A percentile compares a stretch with the other conserved stretches of the same genome.
Conservation (phyloP, 2,329 filamentous ascomycete species). For the Diaporthe australafricana region DNA sequence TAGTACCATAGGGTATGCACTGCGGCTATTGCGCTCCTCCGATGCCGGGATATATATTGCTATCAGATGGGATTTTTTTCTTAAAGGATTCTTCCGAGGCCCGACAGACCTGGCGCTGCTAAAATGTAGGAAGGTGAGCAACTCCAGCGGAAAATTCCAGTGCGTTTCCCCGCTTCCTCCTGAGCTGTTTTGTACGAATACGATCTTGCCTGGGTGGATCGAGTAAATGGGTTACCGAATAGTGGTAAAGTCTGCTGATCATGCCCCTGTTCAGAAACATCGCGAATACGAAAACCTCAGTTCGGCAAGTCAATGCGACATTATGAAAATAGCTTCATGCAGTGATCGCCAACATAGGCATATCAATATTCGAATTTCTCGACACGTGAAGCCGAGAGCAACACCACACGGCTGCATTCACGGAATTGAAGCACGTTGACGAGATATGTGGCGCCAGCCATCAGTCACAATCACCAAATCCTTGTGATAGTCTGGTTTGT, state of each 20-base stretch:
- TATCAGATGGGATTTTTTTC: conserved; percentile 4
- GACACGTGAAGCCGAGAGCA: conserved; percentile 4
- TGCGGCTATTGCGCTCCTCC: not conserved
- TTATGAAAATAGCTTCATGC: not conserved
- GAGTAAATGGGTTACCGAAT: not conserved
- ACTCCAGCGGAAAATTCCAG: too few relatives aligned
- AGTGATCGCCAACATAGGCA: conserved; percentile 3
- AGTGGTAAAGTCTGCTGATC: not conserved
- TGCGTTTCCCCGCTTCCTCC: not conserved
- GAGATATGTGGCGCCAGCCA: not conserved
- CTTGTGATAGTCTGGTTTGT: too few relatives aligned
- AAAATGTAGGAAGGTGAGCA: not conserved
- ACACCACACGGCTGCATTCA: not conserved
- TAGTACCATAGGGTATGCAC: too few relatives aligned
- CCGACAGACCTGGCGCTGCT: not conserved
- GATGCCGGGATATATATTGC: not conserved
- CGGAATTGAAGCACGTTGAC: not conserved
- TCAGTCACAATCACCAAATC: too few relatives aligned
- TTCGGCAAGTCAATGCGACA: not conserved
- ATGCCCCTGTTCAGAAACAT: not conserved
- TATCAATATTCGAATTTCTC: not conserved
- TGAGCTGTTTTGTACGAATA: not conserved
- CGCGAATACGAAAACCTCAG: conserved; percentile 1
- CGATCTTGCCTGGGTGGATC: not conserved
- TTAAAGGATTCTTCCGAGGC: not conserved